phyloP scores from a whole-genome alignment of 768 basidiomycete genomes.

The Imleria badia region DNA sequence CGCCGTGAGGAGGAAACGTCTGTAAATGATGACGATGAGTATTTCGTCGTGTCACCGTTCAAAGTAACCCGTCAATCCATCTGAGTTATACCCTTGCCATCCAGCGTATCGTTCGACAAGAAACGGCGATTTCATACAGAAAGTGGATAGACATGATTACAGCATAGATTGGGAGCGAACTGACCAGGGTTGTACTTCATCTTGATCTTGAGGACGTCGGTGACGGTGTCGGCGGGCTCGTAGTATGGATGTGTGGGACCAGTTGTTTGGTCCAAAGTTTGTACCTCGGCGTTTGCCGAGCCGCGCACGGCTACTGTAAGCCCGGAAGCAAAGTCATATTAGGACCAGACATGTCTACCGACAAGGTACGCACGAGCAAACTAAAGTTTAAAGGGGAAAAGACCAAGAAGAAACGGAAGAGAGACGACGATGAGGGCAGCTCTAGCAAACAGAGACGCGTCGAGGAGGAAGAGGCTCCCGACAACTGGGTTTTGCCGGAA shows the following conservation, averaged over 20 bases:
- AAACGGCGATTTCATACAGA: slow-evolving; percentile 25
- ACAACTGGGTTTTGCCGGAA: slow-evolving; percentile 80
- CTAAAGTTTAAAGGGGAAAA: slow-evolving; percentile 92
- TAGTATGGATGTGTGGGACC: slow-evolving; percentile 16
- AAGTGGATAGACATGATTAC: slow-evolving; percentile 16
- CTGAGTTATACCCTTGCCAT: slow-evolving; percentile 43
- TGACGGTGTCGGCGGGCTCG: slow-evolving; percentile 45
- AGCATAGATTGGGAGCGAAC: slow-evolving; percentile 36
- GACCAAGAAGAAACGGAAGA: slow-evolving; percentile 76
- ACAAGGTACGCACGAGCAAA: slow-evolving; percentile 66
- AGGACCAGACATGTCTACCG: slow-evolving; percentile 31
- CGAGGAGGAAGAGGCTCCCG: slow-evolving; percentile 64
- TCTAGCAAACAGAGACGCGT: slow-evolving; percentile 46
- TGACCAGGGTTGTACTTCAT: slow-evolving; percentile 85
- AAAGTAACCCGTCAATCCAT: slow-evolving; percentile 36
- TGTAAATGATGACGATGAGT: slow-evolving; percentile 40
- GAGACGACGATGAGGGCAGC: slow-evolving; percentile 48
- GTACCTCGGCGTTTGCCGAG: slow-evolving; percentile 26
- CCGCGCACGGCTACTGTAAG: background rate
- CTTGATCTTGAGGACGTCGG: slow-evolving; percentile 63
- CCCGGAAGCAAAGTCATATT: background rate
- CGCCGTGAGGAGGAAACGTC: slow-evolving; percentile 92
- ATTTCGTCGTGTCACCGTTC: slow-evolving; percentile 16
- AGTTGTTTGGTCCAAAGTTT: slow-evolving; percentile 40
- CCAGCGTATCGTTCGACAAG: slow-evolving; percentile 48